Evolutionary conservation across 352 stramenopile species (phyloP).

Genomic region (Phytophthora sp.): DNA sequence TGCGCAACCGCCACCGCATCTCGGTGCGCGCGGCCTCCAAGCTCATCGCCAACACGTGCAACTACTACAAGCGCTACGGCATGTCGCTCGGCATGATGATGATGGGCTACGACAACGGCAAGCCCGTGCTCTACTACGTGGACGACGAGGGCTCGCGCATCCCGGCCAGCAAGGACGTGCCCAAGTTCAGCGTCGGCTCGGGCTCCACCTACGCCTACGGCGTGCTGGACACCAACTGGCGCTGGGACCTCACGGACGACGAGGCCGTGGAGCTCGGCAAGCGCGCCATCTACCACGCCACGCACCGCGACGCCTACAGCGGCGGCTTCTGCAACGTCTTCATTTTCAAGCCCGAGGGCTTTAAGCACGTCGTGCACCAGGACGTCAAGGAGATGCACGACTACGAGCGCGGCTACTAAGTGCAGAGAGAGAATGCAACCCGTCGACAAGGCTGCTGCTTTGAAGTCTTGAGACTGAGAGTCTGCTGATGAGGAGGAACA

Average conservation of each 20-base stretch:
- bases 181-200: slow-evolving; percentile 99
- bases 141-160: slow-evolving; percentile 99
- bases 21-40: slow-evolving; percentile 98
- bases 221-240: slow-evolving; percentile 97
- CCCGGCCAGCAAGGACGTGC: slow-evolving; percentile 93
- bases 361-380: slow-evolving; percentile 95
- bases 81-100: slow-evolving; percentile 99
- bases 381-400: slow-evolving; percentile 99
- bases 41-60: slow-evolving; percentile 99
- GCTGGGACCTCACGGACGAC: slow-evolving; percentile 96
- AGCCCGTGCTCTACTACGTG: slow-evolving; percentile 99
- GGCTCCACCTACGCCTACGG: slow-evolving; percentile 99
- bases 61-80: slow-evolving; percentile 93
- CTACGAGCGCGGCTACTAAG: slow-evolving; percentile 58
- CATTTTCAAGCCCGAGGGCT: slow-evolving; percentile 98
- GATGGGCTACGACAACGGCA: slow-evolving; percentile 98
- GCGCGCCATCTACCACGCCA: slow-evolving; percentile 99
- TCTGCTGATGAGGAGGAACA: background rate
- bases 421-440: background rate
- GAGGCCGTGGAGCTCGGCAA: slow-evolving; percentile 99
- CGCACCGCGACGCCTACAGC: slow-evolving; percentile 98
- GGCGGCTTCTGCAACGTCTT: slow-evolving; percentile 97
- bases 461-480: no score
- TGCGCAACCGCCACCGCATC: slow-evolving; percentile 99
- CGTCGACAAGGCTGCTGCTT: no score